Evolutionary conservation across 108 stramenopile species (phyloP).

Genomic region (Thalassiosira profunda): DNA sequence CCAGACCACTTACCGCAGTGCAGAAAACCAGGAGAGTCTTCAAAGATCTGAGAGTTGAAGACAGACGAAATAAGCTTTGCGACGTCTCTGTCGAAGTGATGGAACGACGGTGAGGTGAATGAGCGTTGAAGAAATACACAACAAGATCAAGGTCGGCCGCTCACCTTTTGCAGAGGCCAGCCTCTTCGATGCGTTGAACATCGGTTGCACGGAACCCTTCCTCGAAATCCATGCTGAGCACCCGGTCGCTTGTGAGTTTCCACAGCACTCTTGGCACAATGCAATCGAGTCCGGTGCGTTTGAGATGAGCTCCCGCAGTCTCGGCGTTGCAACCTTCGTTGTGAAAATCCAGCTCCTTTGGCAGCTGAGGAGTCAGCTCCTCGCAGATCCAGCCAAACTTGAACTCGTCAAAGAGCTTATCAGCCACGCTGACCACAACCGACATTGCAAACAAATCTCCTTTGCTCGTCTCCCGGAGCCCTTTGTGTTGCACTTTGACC

Average conservation of each 20-base stretch:
- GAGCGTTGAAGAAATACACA: background rate
- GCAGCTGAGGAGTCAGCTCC: conserved; percentile 93
- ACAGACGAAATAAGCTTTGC: conserved; percentile 80
- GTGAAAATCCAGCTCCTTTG: conserved; percentile 92
- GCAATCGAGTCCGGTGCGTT: conserved; percentile 60
- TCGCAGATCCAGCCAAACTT: conserved; percentile 95
- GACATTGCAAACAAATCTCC: conserved; percentile 90
- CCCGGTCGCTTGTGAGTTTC: conserved; percentile 66
- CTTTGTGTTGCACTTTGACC: conserved; percentile 94
- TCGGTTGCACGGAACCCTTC: conserved; percentile 92
- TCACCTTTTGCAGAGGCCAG: conserved; percentile 55
- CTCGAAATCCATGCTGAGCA: conserved; percentile 96
- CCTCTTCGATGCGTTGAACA: conserved; percentile 60
- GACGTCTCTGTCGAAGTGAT: conserved; percentile 59
- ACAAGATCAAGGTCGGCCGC: background rate
- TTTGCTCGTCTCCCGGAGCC: conserved; percentile 81
- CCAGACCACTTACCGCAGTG: conserved; percentile 66
- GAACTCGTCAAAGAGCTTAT: conserved; percentile 86
- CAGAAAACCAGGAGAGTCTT: conserved; percentile 69
- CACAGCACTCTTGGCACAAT: conserved; percentile 81
- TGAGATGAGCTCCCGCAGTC: conserved; percentile 56
- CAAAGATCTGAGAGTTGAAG: conserved; percentile 84
- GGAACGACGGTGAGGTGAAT: background rate
- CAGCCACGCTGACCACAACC: conserved; percentile 68
- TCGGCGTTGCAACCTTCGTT: conserved; percentile 92